Evolutionary conservation across 1,139 yeast genomes (phyloP).

Genomic region (Taiozyma sp.): DNA sequence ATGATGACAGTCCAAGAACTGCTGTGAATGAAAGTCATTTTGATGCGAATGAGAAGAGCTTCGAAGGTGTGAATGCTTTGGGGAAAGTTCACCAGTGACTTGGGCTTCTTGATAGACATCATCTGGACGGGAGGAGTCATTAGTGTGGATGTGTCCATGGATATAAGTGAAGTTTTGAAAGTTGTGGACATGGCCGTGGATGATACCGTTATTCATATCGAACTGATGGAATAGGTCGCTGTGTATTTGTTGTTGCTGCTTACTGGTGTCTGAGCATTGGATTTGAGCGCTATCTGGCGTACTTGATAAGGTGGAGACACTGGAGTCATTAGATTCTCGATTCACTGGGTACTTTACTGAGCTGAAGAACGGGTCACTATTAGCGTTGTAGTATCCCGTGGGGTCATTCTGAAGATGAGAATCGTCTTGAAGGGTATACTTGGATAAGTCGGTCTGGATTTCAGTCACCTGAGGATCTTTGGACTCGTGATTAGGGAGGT

Average conservation of each 20-base stretch:
- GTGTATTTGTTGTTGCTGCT: neutral
- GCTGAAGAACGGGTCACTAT: neutral
- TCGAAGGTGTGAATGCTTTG: neutral
- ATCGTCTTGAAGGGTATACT: neutral
- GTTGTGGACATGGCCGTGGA: slow-evolving; percentile 67
- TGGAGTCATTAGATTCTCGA: neutral
- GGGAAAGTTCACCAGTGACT: neutral
- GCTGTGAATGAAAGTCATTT: slow-evolving; percentile 14
- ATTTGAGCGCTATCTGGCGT: neutral
- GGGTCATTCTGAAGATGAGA: neutral
- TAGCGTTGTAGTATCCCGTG: neutral
- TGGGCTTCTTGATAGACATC: neutral
- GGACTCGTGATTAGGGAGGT: neutral
- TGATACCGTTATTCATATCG: slow-evolving; percentile 38
- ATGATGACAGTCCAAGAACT: slow-evolving; percentile 31
- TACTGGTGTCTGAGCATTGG: neutral
- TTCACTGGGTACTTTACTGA: neutral
- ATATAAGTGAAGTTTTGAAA: slow-evolving; percentile 61
- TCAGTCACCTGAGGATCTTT: neutral
- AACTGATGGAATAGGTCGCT: neutral
- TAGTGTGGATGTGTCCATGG: slow-evolving; percentile 62
- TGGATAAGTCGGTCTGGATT: neutral
- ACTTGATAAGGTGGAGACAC: neutral
- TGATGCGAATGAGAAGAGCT: slow-evolving; percentile 14
- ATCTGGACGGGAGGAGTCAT: slow-evolving; percentile 28